phyloP scores from a whole-genome alignment of 352 stramenopile species.

The Pythium aquatile region DNA sequence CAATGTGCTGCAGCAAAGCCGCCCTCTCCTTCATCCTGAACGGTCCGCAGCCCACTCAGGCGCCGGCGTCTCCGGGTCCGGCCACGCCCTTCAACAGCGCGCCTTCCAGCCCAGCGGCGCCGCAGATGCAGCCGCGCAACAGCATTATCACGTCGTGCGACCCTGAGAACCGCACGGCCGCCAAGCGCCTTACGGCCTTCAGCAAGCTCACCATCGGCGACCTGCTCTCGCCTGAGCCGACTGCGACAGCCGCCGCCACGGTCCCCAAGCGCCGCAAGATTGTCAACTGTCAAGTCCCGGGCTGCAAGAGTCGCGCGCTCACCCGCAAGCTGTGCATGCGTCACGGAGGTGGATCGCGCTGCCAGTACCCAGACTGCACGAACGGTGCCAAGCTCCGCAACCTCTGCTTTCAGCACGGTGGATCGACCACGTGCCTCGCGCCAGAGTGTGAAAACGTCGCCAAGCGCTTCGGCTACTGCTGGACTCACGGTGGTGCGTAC shows the following conservation, averaged over 20 bases:
- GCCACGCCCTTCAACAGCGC: not conserved
- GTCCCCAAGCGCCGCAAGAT: constrained; percentile 26
- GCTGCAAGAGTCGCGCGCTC: constrained; percentile 21
- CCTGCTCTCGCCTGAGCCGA: constrained; percentile 21
- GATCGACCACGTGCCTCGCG: constrained; percentile 22
- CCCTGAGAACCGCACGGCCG: constrained; percentile 25
- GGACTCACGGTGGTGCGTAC: constrained; percentile 28
- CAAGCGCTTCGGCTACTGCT: constrained; percentile 33
- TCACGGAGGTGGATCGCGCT: constrained; percentile 21
- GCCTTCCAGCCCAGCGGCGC: constrained; percentile 15
- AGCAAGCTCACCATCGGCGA: constrained; percentile 25
- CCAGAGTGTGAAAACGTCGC: constrained; percentile 21
- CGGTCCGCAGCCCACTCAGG: not conserved
- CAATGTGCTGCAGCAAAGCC: constrained; percentile 27
- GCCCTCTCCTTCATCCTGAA: constrained; percentile 28
- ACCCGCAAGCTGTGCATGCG: constrained; percentile 24
- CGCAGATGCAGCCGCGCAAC: constrained; percentile 11
- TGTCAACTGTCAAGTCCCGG: constrained; percentile 21
- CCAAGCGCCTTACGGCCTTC: constrained; percentile 23
- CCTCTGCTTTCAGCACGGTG: constrained; percentile 30
- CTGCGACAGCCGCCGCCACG: constrained; percentile 7
- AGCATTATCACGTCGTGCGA: constrained; percentile 24
- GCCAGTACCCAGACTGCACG: constrained; percentile 20
- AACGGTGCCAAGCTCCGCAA: constrained; percentile 28
- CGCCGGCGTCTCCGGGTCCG: constrained; percentile 4